Base-by-base conservation (phyloP, 495 filamentous ascomycete species). In the Podospora tetraspora region DNA sequence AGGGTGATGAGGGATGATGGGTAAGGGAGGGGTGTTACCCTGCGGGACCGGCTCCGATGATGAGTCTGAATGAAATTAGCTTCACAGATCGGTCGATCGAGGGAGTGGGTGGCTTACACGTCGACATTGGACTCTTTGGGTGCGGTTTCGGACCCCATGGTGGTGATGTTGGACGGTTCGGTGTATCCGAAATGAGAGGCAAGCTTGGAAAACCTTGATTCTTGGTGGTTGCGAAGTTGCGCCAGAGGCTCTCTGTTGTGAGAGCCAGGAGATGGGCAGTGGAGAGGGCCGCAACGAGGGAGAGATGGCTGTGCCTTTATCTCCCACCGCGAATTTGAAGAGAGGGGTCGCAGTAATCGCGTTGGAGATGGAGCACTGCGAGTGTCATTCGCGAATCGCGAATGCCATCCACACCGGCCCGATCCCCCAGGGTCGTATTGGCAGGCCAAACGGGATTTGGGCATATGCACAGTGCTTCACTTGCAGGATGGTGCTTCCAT, bases 31-130 rank as follows among this genome's bases (percentile, higher is more conserved):
- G 32, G 32, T 2, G 16, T 56, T 68, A 68, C 67, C 84, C 87
- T 2, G 88, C 83, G 1, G 89, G 89, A 19, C 89, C 88, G n/a
- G 88, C 87, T 34, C 89, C 89, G 37, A 90, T 76, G 59, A 90
- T 86, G 61, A 91, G 79, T 66, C 34, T 43, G 13, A 4, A 12
- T 16, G 34, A 4, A 1, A 43, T 43, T 16, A 43, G 34, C 1
- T 43, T 19, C 13, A 16, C 3, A 19, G 34, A 2, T 3, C 13
- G 4, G 13, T 12, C 19, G 13, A 3, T 6, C 12, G 19, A 5
- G 13, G 34, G 29, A 43, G 68, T 68, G 65, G 1, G 12, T 34
- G 13, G 70, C 77, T 60, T 73, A 77, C 77, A 79, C 77, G 69
- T 79, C 77, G 6, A 75, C 72, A 11, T 76, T 75, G 0, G 75